A percentile compares a stretch with the other conserved stretches of the same genome.
Evolutionary conservation across 441 rosid genomes (phyloP).

Genomic region (Iberis amara): DNA sequence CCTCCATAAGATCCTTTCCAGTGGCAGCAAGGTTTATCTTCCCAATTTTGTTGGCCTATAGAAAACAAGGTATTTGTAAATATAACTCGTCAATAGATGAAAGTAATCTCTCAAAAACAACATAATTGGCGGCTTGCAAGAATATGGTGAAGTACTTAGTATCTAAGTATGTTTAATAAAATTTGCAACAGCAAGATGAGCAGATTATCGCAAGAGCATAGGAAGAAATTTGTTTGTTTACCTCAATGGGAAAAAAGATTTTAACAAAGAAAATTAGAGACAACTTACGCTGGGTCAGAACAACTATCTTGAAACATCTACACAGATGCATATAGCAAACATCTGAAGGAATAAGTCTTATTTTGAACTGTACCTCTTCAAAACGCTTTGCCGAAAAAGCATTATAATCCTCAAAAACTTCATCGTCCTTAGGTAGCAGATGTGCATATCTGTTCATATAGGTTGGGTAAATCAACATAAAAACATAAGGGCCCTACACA

Average conservation of each 20-base stretch:
- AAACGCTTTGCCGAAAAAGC: conserved; percentile 66
- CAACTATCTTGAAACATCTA: conserved; percentile 17
- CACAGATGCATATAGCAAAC: conserved; percentile 10
- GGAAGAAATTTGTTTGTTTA: conserved; percentile 19
- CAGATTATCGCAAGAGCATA: conserved; percentile 13
- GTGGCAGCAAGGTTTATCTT: conserved; percentile 98
- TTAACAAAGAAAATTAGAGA: conserved; percentile 4
- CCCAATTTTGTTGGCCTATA: conserved; percentile 97
- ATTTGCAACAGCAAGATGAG: conserved; percentile 2
- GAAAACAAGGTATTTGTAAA: conserved; percentile 13
- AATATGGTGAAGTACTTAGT: conserved; percentile 5
- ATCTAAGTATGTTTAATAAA: not conserved
- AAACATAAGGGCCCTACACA: conserved; percentile 15
- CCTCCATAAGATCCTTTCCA: conserved; percentile 99
- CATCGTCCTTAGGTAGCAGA: conserved; percentile 92
- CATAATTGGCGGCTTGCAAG: conserved; percentile 15
- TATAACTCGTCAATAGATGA: conserved; percentile 5
- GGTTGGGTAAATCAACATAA: conserved; percentile 13
- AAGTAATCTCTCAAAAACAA: conserved; percentile 19
- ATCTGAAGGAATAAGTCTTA: not conserved
- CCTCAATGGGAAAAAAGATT: conserved; percentile 7
- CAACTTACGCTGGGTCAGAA: conserved; percentile 14
- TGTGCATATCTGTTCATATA: conserved; percentile 69
- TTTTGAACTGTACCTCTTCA: conserved; percentile 66
- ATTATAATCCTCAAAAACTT: conserved; percentile 79